Base-by-base conservation (phyloP, 805 yeast genomes). In the Starmera pachycereana region DNA sequence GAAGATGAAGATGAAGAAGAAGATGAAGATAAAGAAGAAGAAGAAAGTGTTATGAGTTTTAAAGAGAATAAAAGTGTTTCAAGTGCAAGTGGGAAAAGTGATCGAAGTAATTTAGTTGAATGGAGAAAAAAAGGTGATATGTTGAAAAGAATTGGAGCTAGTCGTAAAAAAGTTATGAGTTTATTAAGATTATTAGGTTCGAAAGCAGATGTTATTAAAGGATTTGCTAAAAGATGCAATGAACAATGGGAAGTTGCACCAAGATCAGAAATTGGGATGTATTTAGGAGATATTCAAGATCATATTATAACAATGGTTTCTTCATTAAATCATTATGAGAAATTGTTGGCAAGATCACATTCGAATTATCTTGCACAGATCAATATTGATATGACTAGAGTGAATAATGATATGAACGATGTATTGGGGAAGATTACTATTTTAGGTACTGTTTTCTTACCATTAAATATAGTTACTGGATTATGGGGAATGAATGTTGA, bases 401-500 rank as follows among this genome's bases (percentile, higher is more conserved):
- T 89, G 12, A 92, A 89, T 62, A 92, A 92, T 53, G 97, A 90
- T 52, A 90, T 94, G 76, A 92, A 92, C 59, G 97, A 92, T 57
- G 95, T 89, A 2, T 71, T 90, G 53, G 95, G 97, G 10, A 87
- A 89, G 57, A 86, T 90, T 41, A 86, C 97, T 4, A 81, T 89
- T 33, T 63, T 90, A 46, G 98, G 97, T 72, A 87, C 97, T 0
- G 86, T 92, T 41, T 96, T 92, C 16, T 66, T 92, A 43, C 98
- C 98, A 4, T 76, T 92, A 74, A 92, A 92, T 56, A 86, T 92
- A 40, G 81, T 92, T 18, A 92, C 98, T 0, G 98, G 98, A 16
- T 64, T 92, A 36, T 92, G 97, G 97, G 98, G 98, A 41, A 92
- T 92, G 98, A 92, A 92, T 63, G 95, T 92, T 48, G 53, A 86